Percentiles rank a stretch among this genome's conserved stretches.
These are phyloP conservation scores for Sporothrix variecibatus DNA, from an alignment of 2,329 filamentous ascomycete genomes.

Conservation along the genomic window DNA sequence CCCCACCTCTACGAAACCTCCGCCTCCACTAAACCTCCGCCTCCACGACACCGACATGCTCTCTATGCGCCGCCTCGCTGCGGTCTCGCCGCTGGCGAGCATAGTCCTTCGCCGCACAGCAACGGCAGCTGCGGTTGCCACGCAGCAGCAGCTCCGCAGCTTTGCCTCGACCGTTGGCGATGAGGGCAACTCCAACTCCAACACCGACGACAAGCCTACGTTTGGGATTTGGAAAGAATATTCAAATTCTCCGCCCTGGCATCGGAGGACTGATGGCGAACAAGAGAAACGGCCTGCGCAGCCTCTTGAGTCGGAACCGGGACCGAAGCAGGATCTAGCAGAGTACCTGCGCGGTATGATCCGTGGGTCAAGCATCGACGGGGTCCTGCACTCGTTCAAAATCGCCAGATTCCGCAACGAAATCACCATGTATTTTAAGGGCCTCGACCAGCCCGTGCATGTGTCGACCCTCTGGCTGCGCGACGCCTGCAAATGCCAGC, in stretches of 20 bases:
- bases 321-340: too few relatives aligned
- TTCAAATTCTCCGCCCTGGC: too few relatives aligned
- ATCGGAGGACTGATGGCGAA: too few relatives aligned
- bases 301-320: too few relatives aligned
- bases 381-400: neutral
- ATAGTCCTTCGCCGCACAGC: neutral
- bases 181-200: neutral
- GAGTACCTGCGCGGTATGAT: too few relatives aligned
- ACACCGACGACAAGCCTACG: neutral
- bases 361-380: neutral
- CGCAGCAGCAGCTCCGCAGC: neutral
- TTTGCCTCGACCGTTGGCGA: neutral
- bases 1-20: neutral
- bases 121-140: neutral
- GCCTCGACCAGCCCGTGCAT: neutral
- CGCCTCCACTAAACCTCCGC: neutral
- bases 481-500: constrained; percentile 59
- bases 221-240: too few relatives aligned
- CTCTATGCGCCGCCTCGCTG: neutral
- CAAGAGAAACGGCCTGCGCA: too few relatives aligned
- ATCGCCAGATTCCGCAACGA: neutral
- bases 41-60: neutral
- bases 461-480: constrained; percentile 46
- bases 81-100: neutral
- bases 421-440: neutral